A percentile compares a stretch with the other conserved stretches of the same genome.
phyloP scores from a whole-genome alignment of 805 yeast genomes.

The Suhomyces prunicola region DNA sequence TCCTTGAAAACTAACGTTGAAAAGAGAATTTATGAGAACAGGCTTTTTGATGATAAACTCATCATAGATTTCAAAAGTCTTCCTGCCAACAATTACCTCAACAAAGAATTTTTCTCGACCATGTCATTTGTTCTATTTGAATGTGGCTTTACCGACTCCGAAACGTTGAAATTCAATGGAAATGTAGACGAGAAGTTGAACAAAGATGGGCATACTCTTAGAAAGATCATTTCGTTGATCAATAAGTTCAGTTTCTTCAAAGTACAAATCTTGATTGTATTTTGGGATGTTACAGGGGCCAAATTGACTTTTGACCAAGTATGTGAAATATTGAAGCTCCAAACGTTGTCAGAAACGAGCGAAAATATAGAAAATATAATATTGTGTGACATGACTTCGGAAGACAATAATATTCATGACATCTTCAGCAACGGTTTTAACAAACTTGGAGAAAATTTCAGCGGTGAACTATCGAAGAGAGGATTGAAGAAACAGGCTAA shows the following conservation, averaged over 20 bases:
- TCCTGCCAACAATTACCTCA: slow-evolving; percentile 35
- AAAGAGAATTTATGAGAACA: slow-evolving; percentile 23
- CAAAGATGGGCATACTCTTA: slow-evolving; percentile 35
- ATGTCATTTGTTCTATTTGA: slow-evolving; percentile 49
- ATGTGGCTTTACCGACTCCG: slow-evolving; percentile 41
- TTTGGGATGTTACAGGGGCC: slow-evolving; percentile 37
- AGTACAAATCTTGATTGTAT: slow-evolving; percentile 38
- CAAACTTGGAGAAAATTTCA: slow-evolving; percentile 19
- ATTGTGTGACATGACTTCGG: slow-evolving; percentile 34
- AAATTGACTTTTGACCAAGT: slow-evolving; percentile 15
- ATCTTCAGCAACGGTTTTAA: slow-evolving; percentile 21
- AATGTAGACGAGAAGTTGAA: slow-evolving; percentile 30
- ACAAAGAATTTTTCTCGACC: slow-evolving; percentile 35
- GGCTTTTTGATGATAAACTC: slow-evolving; percentile 23
- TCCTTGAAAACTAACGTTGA: slow-evolving; percentile 30
- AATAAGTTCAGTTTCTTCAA: slow-evolving; percentile 34
- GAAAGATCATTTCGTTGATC: slow-evolving; percentile 33
- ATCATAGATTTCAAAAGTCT: slow-evolving; percentile 38
- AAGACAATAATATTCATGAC: slow-evolving; percentile 23
- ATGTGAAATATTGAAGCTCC: slow-evolving; percentile 13
- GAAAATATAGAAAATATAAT: slow-evolving; percentile 19
- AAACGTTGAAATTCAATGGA: slow-evolving; percentile 2
- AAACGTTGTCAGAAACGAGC: slow-evolving; percentile 3
- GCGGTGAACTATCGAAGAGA: slow-evolving; percentile 27
- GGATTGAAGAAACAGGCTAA: slow-evolving; percentile 23